These are phyloP conservation scores for Nannochloris sp. DNA, from an alignment of 139 green algal species.

Conservation along the genomic window DNA sequence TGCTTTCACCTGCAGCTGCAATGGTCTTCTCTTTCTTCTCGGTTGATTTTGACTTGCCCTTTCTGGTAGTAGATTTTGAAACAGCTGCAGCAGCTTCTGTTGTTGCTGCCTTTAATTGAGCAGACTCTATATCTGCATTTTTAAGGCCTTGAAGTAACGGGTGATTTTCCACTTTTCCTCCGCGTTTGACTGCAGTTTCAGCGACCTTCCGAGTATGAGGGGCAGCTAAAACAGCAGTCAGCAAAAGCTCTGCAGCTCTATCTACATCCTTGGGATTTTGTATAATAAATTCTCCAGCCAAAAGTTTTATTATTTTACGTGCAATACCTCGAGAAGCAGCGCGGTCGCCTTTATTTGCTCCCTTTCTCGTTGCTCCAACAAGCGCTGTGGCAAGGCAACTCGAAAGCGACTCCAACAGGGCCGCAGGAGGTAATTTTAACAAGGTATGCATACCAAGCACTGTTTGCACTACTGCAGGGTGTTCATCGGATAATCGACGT, in stretches of 20 bases:
- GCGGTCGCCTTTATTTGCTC: background rate
- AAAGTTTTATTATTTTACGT: slow-evolving; percentile 11
- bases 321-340: slow-evolving; percentile 11
- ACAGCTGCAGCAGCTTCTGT: no score
- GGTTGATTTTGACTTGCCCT: background rate
- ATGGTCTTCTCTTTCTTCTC: background rate
- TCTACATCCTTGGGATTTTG: background rate
- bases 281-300: background rate
- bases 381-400: background rate
- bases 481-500: slow-evolving; percentile 32
- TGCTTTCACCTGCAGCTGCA: background rate
- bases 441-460: slow-evolving; percentile 5
- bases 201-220: background rate
- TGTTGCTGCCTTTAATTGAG: background rate
- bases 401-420: slow-evolving; percentile 15
- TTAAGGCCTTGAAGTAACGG: background rate
- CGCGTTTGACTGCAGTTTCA: background rate
- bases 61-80: no score
- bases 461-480: slow-evolving; percentile 19
- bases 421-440: background rate
- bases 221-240: background rate
- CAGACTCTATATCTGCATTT: background rate
- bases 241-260: background rate
- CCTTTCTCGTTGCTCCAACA: background rate
- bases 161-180: background rate